Base-by-base conservation (phyloP, 2,329 filamentous ascomycete species). In the Colletotrichum karsti region DNA sequence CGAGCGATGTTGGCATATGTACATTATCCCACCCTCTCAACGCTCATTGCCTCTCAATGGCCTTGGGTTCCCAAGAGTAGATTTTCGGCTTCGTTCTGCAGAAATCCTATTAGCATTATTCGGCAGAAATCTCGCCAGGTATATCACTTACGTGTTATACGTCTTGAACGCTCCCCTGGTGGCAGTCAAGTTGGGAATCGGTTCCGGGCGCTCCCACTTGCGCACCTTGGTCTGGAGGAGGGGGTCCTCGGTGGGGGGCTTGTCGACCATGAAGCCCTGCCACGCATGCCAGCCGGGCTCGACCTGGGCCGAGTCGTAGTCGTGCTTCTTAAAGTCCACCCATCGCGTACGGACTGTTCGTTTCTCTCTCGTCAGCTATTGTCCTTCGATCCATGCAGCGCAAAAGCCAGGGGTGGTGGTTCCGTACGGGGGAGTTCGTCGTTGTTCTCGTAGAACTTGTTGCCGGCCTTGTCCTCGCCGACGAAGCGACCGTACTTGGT, bases 201-300 rank as follows among this genome's bases (percentile, higher is more conserved):
- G 78, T 83, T 87, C 87, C 63, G 86, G 85, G 67, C 90, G 86
- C 79, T 97, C 94, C 92, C 95, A 98, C 39, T 85, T 80, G 70
- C 94, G 88, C 51, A 90, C 80, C 73, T 89, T 86, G 58, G 90
- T 83, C 74, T 90, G 87, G 71, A 97, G 77, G 70, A 96, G 80
- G 58, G 90, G 84, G 79, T 99, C 96, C 76, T 92, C 82, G 39
- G 86, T 88, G 2, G 96, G 96, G 39, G 95, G 90, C 81, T 93
- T 92, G 81, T 98, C 94, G 75, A 97, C 91, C 82, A 91, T 85
- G 83, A 99, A 98, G 72, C 94, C 94, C 74, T 99, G 94, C 96
- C 96, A 99, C 30, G 93, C 94, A 83, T 98, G 96, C 96, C 96
- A 99, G 81, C 95, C 93, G 56, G 95, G 95, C 82, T 98, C 95